Evolutionary conservation across 371 early-diverging fungal genomes (phyloP).

Genomic region (Actinomortierella wolfii): DNA sequence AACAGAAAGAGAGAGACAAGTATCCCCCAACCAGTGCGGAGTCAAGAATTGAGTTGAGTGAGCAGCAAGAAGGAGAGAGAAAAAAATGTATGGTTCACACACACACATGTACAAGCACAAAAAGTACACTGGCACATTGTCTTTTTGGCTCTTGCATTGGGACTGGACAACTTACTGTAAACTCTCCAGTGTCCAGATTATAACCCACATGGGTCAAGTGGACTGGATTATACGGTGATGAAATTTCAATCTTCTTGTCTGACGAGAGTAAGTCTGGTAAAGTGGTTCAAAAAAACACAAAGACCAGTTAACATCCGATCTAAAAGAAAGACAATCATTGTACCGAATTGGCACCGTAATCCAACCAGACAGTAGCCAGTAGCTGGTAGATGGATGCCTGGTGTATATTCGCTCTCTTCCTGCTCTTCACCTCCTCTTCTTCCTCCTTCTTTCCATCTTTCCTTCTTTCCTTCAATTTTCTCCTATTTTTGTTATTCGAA

Average conservation of each 20-base stretch:
- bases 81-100: background rate
- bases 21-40: background rate
- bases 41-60: background rate
- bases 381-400: background rate
- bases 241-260: conserved; percentile 87
- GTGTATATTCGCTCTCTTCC: background rate
- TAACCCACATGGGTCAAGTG: conserved; percentile 96
- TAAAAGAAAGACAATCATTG: background rate
- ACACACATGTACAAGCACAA: background rate
- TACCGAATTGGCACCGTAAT: background rate
- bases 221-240: conserved; percentile 94
- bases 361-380: background rate
- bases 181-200: conserved; percentile 90
- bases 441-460: too few species aligned
- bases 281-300: background rate
- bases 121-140: background rate
- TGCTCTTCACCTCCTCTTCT: too few species aligned
- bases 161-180: conserved; percentile 62
- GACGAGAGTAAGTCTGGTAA: conserved; percentile 60
- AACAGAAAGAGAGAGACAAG: background rate
- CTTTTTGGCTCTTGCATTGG: background rate
- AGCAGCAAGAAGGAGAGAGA: background rate
- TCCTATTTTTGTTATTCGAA: too few species aligned
- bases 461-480: too few species aligned
- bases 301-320: background rate